Percentiles rank a stretch among this genome's conserved stretches.
phyloP scores from a whole-genome alignment of 139 green algal species.

The Micractinium conductrix region DNA sequence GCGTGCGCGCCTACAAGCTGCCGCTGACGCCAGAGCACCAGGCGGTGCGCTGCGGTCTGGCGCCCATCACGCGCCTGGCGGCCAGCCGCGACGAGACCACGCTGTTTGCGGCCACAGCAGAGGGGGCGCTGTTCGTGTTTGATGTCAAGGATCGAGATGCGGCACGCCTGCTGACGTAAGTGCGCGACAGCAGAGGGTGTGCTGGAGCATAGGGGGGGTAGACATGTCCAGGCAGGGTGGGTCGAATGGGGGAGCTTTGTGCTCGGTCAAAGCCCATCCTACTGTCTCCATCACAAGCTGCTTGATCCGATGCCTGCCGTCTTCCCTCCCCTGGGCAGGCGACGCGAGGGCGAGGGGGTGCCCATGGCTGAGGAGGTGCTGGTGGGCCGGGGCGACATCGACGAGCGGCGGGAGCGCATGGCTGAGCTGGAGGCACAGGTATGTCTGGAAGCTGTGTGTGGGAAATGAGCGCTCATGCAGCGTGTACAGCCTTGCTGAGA shows the following conservation, averaged over 20 bases:
- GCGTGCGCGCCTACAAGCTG: conserved; percentile 84
- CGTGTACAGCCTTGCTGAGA: neutral
- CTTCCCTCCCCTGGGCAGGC: neutral
- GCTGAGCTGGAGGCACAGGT: conserved; percentile 86
- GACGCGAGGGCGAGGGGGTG: conserved; percentile 63
- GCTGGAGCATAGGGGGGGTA: no score
- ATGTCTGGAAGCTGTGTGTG: neutral
- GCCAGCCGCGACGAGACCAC: conserved; percentile 74
- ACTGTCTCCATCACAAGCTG: no score
- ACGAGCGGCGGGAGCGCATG: conserved; percentile 83
- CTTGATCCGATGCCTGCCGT: no score
- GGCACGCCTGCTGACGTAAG: conserved; percentile 14
- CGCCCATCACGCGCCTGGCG: conserved; percentile 69
- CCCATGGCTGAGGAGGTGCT: conserved; percentile 89
- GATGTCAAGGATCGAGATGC: conserved; percentile 69
- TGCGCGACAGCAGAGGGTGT: no score
- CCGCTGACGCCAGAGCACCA: conserved; percentile 74
- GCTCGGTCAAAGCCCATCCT: no score
- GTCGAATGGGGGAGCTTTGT: no score
- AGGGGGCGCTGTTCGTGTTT: conserved; percentile 81
- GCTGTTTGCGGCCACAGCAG: conserved; percentile 78
- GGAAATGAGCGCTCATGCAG: neutral
- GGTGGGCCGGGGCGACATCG: conserved; percentile 83
- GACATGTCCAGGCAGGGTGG: no score
- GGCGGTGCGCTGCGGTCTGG: conserved; percentile 56